Percentiles rank a stretch among this genome's conserved stretches.
phyloP scores from a whole-genome alignment of 1,139 yeast species.

The Lodderomyces elongisporus region DNA sequence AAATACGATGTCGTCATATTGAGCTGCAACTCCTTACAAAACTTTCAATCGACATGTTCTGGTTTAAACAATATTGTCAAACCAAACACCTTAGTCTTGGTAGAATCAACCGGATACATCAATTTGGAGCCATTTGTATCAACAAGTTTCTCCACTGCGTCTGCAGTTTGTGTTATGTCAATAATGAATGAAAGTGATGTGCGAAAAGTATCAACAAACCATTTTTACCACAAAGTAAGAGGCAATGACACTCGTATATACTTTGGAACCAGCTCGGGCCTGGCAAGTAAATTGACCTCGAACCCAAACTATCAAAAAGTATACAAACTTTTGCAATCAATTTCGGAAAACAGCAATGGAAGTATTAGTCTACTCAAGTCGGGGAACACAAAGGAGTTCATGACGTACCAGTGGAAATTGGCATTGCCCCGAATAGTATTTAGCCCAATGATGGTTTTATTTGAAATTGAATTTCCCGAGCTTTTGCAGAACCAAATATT shows the following conservation, averaged over 20 bases:
- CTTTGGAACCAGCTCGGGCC: slow-evolving; percentile 28
- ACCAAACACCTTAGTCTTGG: slow-evolving; percentile 43
- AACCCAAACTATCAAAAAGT: slow-evolving; percentile 22
- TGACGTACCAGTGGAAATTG: slow-evolving; percentile 78
- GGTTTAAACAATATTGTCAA: slow-evolving; percentile 24
- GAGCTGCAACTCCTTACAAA: slow-evolving; percentile 38
- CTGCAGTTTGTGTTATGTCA: slow-evolving; percentile 41
- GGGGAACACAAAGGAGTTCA: slow-evolving; percentile 52
- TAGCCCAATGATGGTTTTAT: slow-evolving; percentile 67
- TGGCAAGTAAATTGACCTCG: slow-evolving; percentile 9
- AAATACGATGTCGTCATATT: slow-evolving; percentile 34
- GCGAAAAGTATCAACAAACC: slow-evolving; percentile 29
- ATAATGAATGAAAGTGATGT: slow-evolving; percentile 64
- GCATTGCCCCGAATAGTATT: slow-evolving; percentile 76
- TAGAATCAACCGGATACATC: slow-evolving; percentile 69
- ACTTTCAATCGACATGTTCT: slow-evolving; percentile 30
- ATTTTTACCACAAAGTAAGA: slow-evolving; percentile 24
- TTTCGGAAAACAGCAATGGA: slow-evolving; percentile 29
- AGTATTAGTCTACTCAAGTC: slow-evolving; percentile 44
- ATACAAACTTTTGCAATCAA: slow-evolving; percentile 30
- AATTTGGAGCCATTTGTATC: slow-evolving; percentile 65
- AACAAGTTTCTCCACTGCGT: slow-evolving; percentile 24
- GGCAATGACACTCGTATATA: slow-evolving; percentile 37
- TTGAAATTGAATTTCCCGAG: slow-evolving; percentile 64
- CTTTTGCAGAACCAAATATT: slow-evolving; percentile 60